Evolutionary conservation across 2,329 filamentous ascomycete genomes (phyloP), one percentile per base, ranked within the genome.

Genomic region (Penicillium sp.): DNA sequence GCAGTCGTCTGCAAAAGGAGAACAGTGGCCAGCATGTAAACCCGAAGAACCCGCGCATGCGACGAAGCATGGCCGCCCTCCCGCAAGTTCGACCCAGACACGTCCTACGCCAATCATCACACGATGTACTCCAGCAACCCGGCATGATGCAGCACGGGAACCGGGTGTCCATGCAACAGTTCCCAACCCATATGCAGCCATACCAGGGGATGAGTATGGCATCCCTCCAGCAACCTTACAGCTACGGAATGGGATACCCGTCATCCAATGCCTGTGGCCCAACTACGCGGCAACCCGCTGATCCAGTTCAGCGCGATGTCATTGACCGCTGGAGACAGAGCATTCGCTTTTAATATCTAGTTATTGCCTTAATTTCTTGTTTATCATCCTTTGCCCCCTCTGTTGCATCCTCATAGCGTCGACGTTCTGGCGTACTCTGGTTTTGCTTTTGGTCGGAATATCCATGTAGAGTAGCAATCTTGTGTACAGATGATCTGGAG

Each of bases 271-370:
- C 56, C 33, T 56, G 59, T 44, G 58, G 50, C 24, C 56, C 63
- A 4, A 65, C 54, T 46, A 58, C 61, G 56, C 62, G 66, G 50
- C 65, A 63, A 25, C 60, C 63, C n/a, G 68, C 78, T 62, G 73
- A 80, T 61, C 67, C 73, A 4, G 70, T 70, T 46, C 78, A 81
- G 60, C 70, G 78, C 46, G 79, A 78, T 50, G 70, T 78, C 50
- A 82, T 84, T 66, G 79, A 83, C 69, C 77, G 75, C 29, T 84
- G 81, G 81, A 75, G 81, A 60, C 72, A 78, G 55, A 72, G 71
- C 48, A 66, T 73, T 46, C 59, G 58, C 29, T 67, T 59, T 46
- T 28, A 27, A 40, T 24, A 23, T 2, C 20, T 23, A 23, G 20
- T 23, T 23, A 31, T 37, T 39, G 25, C 37, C 20, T 35, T 13